phyloP scores from a whole-genome alignment of 768 basidiomycete species.

The Mycena polygramma region DNA sequence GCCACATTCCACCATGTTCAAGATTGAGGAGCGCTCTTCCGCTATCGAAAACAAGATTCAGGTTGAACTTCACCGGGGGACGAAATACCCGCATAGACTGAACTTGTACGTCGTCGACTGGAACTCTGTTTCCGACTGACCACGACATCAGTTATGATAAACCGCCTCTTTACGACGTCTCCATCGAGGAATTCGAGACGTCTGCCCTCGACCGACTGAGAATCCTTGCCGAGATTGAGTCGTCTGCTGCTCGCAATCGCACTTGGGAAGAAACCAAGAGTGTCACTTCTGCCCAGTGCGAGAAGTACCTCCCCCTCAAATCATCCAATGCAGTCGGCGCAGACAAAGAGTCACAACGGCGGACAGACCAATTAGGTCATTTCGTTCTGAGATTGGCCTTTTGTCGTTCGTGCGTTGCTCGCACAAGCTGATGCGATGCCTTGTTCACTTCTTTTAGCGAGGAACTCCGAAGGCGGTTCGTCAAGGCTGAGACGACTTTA shows the following conservation, averaged over 20 bases:
- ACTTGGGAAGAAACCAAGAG: slow-evolving; percentile 81
- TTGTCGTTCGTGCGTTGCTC: slow-evolving; percentile 85
- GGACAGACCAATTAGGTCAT: slow-evolving; percentile 90
- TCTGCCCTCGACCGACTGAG: slow-evolving; percentile 91
- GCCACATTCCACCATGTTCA: slow-evolving; percentile 48
- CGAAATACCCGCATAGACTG: slow-evolving; percentile 73
- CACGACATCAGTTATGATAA: slow-evolving; percentile 76
- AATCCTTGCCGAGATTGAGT: slow-evolving; percentile 91
- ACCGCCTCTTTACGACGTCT: slow-evolving; percentile 90
- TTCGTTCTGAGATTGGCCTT: slow-evolving; percentile 96
- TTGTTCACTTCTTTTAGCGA: slow-evolving; percentile 65
- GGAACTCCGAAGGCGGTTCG: slow-evolving; percentile 88
- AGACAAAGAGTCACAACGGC: slow-evolving; percentile 73
- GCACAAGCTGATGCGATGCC: slow-evolving; percentile 7
- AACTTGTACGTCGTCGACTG: slow-evolving; percentile 74
- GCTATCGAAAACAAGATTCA: slow-evolving; percentile 42
- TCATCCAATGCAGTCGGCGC: slow-evolving; percentile 63
- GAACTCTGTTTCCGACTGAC: slow-evolving; percentile 25
- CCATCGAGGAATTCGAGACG: slow-evolving; percentile 95
- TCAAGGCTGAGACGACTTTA: slow-evolving; percentile 88
- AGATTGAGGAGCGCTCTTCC: slow-evolving; percentile 46
- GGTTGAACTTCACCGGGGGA: slow-evolving; percentile 26
- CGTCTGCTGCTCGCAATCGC: slow-evolving; percentile 86
- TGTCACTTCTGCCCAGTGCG: slow-evolving; percentile 73
- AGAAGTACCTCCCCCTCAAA: slow-evolving; percentile 82